phyloP scores from a whole-genome alignment of 2,329 filamentous ascomycete genomes.

The Neocatenulostroma microsporum region DNA sequence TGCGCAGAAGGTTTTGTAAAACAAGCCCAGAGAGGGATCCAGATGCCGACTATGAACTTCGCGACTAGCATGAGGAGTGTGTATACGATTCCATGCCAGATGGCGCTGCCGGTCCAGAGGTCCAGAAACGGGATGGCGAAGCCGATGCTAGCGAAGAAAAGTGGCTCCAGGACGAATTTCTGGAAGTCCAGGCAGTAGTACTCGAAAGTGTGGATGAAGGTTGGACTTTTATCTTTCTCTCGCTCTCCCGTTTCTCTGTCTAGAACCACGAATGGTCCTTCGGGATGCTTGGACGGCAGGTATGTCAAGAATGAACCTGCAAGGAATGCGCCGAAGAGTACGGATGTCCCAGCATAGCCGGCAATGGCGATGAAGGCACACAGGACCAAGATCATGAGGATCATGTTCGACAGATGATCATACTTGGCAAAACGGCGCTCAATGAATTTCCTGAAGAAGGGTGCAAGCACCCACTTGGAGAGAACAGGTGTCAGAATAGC shows the following conservation, averaged over 20 bases:
- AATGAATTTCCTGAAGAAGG: background rate
- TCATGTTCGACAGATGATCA: conserved; percentile 21
- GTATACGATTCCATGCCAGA: conserved; percentile 70
- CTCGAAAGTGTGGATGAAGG: conserved; percentile 27
- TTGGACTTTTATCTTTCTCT: conserved; percentile 19
- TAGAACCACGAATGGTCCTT: too few species aligned
- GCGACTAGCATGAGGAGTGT: conserved; percentile 58
- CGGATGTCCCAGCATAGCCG: conserved; percentile 24
- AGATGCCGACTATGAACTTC: conserved; percentile 36
- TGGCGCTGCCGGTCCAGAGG: conserved; percentile 55
- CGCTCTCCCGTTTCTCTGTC: too few species aligned
- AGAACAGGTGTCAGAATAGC: conserved; percentile 20
- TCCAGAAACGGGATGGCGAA: conserved; percentile 68
- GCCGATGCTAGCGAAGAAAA: conserved; percentile 69
- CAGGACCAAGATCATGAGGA: conserved; percentile 25
- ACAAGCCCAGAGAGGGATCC: too few species aligned
- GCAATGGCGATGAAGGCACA: conserved; percentile 26
- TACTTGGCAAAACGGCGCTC: conserved; percentile 15
- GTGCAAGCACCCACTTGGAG: conserved; percentile 5
- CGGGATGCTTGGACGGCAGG: conserved; percentile 19
- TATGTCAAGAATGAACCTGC: conserved; percentile 26
- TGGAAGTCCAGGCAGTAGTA: conserved; percentile 41
- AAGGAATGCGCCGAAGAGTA: conserved; percentile 27
- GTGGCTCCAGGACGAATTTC: conserved; percentile 54
- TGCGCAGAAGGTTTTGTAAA: too few species aligned